Evolutionary conservation across 257 asterid species (phyloP), one percentile per base, ranked within the genome.

Genomic region (Petrea volubilis): DNA sequence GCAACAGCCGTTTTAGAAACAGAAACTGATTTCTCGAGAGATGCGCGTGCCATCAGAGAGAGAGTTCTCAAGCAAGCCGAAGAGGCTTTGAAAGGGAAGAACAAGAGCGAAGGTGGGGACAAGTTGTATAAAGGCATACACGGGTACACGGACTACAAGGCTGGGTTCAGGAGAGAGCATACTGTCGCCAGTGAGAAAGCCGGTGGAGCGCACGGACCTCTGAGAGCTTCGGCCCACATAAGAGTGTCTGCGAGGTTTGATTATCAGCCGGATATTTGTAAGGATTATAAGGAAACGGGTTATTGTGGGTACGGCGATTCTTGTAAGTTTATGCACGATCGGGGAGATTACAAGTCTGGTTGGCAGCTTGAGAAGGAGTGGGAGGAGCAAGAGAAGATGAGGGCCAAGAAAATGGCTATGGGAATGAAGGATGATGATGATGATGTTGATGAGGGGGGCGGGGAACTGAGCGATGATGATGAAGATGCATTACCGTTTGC

Each of bases 281-380:
- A 95, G 75, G 99, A 95, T 74, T 88, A 92, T 75, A 92, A 95
- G 67, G 98, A 92, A 79, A 95, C 97, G 10, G 97, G 99, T 27
- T 92, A 92, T 74, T 95, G 98, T 81, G 99, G 99, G 49, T 92
- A 95, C 67, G 99, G 98, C 17, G 98, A 95, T 82, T 74, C 98
- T 0, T 92, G 98, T 77, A 95, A 95, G 83, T 92, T 95, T 77
- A 86, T 92, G 99, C 98, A 95, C 60, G 98, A 92, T 69, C 84
- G 98, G 0, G 99, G 99, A 28, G 99, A 92, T 76, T 95, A 95
- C 68, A 90, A 92, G 83, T 75, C 96, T 1, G 99, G 99, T 15
- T 95, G 98, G 99, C 99, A 92, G 84, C 71, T 95, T 25, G 98
- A 95, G 75, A 87, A 79, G 73, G 97, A 95, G 59, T 95, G 98